Evolutionary conservation across 1,284 basidiomycete genomes (phyloP), one percentile per base, ranked within the genome.

Genomic region (Schizophyllum commune): DNA sequence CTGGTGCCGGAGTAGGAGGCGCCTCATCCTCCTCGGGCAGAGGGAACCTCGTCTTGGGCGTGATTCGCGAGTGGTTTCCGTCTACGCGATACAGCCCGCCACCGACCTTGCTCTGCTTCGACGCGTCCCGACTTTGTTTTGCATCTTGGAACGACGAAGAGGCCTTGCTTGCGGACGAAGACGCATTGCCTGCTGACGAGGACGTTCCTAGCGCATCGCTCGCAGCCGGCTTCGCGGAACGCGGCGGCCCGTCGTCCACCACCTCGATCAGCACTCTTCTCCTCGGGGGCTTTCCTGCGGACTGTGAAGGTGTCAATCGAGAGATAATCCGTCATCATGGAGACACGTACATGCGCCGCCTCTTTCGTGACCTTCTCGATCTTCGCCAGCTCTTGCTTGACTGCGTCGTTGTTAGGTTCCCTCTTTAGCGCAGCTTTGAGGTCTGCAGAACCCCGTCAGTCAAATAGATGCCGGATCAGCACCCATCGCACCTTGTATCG

Each of bases 211-310:
- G n/a, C 21, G 60, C 34, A 5, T 27, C 27, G 34, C 32, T 22
- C 58, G 58, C 27, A 54, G 52, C 59, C 9, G 67, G 22, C 4
- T 65, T 22, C 11, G 63, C 47, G 1, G 57, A 33, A 39, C 67
- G 52, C 39, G 65, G 32, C 19, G 64, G 47, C 65, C 67, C 52
- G 13, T 72, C 56, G 51, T 89, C 86, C 1, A 90, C 72, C 34
- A 91, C 85, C 32, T 78, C 78, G 58, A 91, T 91, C 0, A 89
- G 89, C 9, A 91, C 78, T 52, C 88, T 79, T 32, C 86, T 76
- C 56, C 71, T 73, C 13, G 72, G 60, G 11, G 65, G 57, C 52
- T 67, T 52, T 52, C 59, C 61, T 59, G 59, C 20, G 15, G 56
- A 63, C 55, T 60, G 32, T 15, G 17, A 7, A 13, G 52, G 15